Evolutionary conservation across 169 alveolate genomes (phyloP).

Genomic region (Plasmodium chabaudi): DNA sequence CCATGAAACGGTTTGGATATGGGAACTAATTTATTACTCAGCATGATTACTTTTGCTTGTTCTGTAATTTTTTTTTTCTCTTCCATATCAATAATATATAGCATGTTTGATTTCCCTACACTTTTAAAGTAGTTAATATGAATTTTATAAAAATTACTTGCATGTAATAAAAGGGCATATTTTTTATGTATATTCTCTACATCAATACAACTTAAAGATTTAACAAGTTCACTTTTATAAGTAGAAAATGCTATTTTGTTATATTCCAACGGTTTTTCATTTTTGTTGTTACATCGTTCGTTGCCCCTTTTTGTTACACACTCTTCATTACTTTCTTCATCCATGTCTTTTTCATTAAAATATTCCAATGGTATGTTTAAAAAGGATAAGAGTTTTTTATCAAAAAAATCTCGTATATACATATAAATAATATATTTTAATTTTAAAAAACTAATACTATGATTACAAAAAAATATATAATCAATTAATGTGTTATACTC

Average conservation of each 20-base stretch:
- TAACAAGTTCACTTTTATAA: conserved; percentile 1
- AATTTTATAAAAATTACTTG: conserved; percentile 46
- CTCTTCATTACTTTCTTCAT: not conserved
- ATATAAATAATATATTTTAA: conserved; percentile 41
- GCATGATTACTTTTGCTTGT: not conserved
- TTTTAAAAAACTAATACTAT: conserved; percentile 20
- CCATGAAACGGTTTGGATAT: too few relatives aligned
- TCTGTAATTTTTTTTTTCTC: too few relatives aligned
- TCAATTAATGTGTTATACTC: conserved; percentile 38
- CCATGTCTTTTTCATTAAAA: not conserved
- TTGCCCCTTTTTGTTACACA: not conserved
- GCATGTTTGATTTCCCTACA: not conserved
- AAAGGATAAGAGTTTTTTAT: conserved; percentile 43
- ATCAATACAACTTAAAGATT: not conserved
- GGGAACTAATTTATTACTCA: too few relatives aligned
- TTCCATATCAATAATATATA: conserved; percentile 8
- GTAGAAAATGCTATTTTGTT: conserved; percentile 8
- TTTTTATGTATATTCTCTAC: conserved; percentile 12
- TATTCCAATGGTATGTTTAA: conserved; percentile 32
- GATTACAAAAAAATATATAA: conserved; percentile 13
- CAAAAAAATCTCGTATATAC: conserved; percentile 63
- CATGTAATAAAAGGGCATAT: conserved; percentile 19
- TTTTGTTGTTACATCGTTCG: too few relatives aligned
- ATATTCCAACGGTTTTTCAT: conserved; percentile 4
- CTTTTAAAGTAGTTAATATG: conserved; percentile 30